Percentiles rank a stretch among this genome's conserved stretches.
These are phyloP conservation scores for Echites panduratus DNA, from an alignment of 257 asterid species.

Conservation along the genomic window DNA sequence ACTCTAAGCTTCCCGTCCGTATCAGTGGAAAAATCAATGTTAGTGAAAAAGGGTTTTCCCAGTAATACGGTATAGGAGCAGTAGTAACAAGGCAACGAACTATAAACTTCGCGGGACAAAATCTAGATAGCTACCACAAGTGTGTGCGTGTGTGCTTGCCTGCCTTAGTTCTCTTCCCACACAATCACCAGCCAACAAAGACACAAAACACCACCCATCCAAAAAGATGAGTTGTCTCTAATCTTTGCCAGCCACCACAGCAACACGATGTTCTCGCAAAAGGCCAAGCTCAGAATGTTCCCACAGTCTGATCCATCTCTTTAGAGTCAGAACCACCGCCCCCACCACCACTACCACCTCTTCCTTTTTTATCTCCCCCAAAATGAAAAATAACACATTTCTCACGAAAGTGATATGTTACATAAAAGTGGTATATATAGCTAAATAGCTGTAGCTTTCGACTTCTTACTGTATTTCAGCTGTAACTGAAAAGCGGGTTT, in stretches of 20 bases:
- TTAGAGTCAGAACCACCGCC: conserved; percentile 58
- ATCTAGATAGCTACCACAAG: conserved; percentile 25
- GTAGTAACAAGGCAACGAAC: conserved; percentile 20
- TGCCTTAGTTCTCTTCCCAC: conserved; percentile 6
- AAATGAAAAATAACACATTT: conserved; percentile 25
- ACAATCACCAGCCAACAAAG: conserved; percentile 27
- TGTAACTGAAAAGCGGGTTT: conserved; percentile 34
- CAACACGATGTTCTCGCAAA: conserved; percentile 67
- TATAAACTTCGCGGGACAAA: conserved; percentile 24
- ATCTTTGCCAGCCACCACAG: conserved; percentile 69
- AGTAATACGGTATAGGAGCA: conserved; percentile 14
- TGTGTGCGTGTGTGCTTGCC: neutral
- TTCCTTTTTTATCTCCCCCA: conserved; percentile 17
- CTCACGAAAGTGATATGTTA: neutral
- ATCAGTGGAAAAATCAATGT: conserved; percentile 21
- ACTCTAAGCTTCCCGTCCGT: conserved; percentile 16
- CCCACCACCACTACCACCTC: conserved; percentile 45
- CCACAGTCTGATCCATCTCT: conserved; percentile 34
- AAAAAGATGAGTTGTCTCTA: conserved; percentile 60
- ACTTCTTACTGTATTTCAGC: conserved; percentile 27
- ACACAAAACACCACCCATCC: conserved; percentile 29
- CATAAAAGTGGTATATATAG: neutral
- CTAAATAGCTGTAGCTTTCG: neutral
- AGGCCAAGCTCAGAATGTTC: conserved; percentile 65
- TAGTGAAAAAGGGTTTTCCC: conserved; percentile 13